A percentile compares a stretch with the other conserved stretches of the same genome.
phyloP scores from a whole-genome alignment of 495 filamentous ascomycete species.

The Penicillium simplicissimum region DNA sequence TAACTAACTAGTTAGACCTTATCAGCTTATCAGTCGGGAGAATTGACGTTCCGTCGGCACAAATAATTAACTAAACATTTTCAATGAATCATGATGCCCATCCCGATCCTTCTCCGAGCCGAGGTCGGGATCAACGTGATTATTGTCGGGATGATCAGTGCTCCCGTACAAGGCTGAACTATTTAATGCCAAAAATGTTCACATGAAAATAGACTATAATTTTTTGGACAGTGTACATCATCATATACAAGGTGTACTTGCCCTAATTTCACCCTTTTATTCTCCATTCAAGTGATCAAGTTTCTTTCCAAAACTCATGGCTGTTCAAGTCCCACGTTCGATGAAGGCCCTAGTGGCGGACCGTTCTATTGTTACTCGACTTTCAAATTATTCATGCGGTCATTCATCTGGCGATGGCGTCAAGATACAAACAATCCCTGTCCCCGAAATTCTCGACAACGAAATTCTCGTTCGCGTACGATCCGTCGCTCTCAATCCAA shows the following conservation, averaged over 20 bases:
- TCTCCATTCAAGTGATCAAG: background rate
- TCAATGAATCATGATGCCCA: constrained; percentile 3
- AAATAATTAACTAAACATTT: background rate
- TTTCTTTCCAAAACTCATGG: constrained; percentile 7
- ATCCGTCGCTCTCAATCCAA: constrained; percentile 50
- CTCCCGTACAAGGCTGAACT: constrained; percentile 3
- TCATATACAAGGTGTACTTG: background rate
- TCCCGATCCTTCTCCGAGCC: constrained; percentile 7
- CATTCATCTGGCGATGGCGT: constrained; percentile 12
- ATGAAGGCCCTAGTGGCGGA: constrained; percentile 16
- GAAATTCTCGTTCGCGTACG: constrained; percentile 48
- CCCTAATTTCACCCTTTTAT: background rate
- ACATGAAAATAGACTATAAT: constrained; percentile 4
- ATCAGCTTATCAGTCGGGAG: constrained; percentile 3
- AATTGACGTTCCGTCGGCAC: constrained; percentile 11
- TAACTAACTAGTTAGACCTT: no score
- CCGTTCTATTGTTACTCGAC: constrained; percentile 10
- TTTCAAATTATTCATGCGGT: constrained; percentile 10
- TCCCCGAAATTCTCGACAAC: constrained; percentile 21
- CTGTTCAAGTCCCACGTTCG: constrained; percentile 2
- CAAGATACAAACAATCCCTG: constrained; percentile 3
- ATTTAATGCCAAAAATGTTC: constrained; percentile 3
- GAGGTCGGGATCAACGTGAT: constrained; percentile 16
- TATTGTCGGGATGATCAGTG: constrained; percentile 5
- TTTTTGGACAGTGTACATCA: background rate